Evolutionary conservation across 768 basidiomycete species (phyloP).

Genomic region (Wakefieldia striispora): DNA sequence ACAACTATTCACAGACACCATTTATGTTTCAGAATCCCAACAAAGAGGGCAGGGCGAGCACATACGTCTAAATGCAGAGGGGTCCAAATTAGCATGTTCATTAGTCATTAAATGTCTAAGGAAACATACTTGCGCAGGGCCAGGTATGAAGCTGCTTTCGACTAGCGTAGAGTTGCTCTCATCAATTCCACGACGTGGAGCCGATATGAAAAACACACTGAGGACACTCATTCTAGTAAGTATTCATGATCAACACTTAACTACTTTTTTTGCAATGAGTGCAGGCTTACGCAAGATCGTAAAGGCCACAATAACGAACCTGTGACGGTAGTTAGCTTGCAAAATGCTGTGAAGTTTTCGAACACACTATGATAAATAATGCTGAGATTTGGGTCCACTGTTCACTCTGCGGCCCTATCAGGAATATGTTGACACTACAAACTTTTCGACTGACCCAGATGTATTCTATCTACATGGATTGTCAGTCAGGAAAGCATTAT

Average conservation of each 20-base stretch:
- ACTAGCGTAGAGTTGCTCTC: not conserved
- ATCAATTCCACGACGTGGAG: not conserved
- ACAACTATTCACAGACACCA: not conserved
- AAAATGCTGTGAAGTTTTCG: not conserved
- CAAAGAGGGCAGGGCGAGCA: not conserved
- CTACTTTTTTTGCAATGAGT: too few species aligned
- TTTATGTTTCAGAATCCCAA: not conserved
- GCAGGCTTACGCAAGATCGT: not conserved
- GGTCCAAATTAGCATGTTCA: not conserved
- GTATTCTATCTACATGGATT: not conserved
- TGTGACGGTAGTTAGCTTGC: not conserved
- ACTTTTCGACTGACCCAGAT: conserved; percentile 2
- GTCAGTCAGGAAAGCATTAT: too few species aligned
- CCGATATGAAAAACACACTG: not conserved
- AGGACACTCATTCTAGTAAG: not conserved
- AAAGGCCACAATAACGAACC: conserved; percentile 6
- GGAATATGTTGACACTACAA: not conserved
- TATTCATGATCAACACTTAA: not conserved
- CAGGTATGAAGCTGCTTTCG: conserved; percentile 1
- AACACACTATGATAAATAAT: not conserved
- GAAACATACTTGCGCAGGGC: not conserved
- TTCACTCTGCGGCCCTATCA: not conserved
- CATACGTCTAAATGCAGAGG: not conserved
- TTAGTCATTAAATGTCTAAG: too few species aligned
- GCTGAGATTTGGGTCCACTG: not conserved